These are phyloP conservation scores for Thielaviopsis punctulata DNA, from an alignment of 2,329 filamentous ascomycete species.

Conservation along the genomic window DNA sequence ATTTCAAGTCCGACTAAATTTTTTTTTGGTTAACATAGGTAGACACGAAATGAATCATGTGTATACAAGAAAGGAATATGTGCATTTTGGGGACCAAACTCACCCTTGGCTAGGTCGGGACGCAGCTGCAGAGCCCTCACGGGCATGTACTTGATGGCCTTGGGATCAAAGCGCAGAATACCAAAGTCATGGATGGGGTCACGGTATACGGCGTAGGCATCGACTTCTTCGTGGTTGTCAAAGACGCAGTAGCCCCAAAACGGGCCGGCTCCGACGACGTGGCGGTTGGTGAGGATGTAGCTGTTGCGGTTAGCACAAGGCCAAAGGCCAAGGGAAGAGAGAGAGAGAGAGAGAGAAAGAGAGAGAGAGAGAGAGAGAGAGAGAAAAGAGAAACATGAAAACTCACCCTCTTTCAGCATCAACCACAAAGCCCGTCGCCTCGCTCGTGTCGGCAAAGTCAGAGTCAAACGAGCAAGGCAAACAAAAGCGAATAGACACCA, in stretches of 20 bases:
- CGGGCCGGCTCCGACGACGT: constrained; percentile 86
- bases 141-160: constrained; percentile 93
- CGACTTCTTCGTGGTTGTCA: constrained; percentile 94
- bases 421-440: constrained; percentile 94
- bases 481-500: constrained; percentile 98
- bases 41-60: too few species aligned
- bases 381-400: neutral
- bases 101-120: constrained; percentile 64
- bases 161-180: constrained; percentile 88
- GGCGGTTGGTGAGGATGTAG: constrained; percentile 74
- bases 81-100: constrained; percentile 14
- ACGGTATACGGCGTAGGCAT: constrained; percentile 90
- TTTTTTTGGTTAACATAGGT: too few species aligned
- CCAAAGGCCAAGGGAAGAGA: neutral
- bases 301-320: constrained; percentile 17
- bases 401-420: constrained; percentile 74
- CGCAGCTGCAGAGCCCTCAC: constrained; percentile 63
- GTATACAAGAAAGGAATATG: too few species aligned
- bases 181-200: constrained; percentile 98
- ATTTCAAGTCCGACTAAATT: constrained; percentile 78
- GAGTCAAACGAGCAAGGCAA: constrained; percentile 97
- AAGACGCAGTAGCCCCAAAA: constrained; percentile 99
- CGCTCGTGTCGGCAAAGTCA: constrained; percentile 81
- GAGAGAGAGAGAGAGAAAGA: neutral
- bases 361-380: too few species aligned